Base-by-base conservation (phyloP, 345 rosid genomes). In the Pistacia integerrima region DNA sequence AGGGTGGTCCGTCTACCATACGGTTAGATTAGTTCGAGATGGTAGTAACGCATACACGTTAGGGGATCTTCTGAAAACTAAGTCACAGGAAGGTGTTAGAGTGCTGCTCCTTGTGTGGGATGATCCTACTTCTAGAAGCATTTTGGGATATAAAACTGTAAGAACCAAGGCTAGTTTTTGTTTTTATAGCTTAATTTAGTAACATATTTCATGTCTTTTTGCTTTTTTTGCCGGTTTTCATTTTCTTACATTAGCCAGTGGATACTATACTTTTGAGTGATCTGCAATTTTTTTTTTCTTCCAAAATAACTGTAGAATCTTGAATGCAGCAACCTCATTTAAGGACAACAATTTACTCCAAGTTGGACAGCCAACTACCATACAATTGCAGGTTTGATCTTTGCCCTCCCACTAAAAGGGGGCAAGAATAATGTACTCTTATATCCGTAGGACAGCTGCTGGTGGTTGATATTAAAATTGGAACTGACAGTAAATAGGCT, bases 21-120 rank as follows among this genome's bases (percentile, higher is more conserved):
- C 70, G 8, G 89, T 91, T 60, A 89, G 84, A 72, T 84, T 94
- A 75, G 89, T 94, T 74, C 88, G 98, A 56, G 79, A 76, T 63
- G 84, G 78, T 35, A 76, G 79, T 49, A 82, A 85, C 73, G 81
- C 66, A 0, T 75, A 73, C 64, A 87, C 82, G 36, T 79, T 94
- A 74, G 98, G 98, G 38, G 92, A 91, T 69, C 90, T 94, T 80
- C 93, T 94, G 41, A 94, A 89, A 76, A 72, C n/a, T 28, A 94
- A 94, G 82, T 94, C 98, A 73, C 98, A 89, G 64, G 97, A 94
- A 86, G 97, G 98, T 79, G 98, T 94, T 16, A 80, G 97, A 76
- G 98, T 94, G 70, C 87, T 94, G 82, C 91, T 94, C 64, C 90
- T 94, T 72, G 91, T 91, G 38, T 94, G 98, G 98, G 98, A 94